Conservation (phyloP, 352 stramenopile genomes). For the Globisporangium recalcitrans region DNA sequence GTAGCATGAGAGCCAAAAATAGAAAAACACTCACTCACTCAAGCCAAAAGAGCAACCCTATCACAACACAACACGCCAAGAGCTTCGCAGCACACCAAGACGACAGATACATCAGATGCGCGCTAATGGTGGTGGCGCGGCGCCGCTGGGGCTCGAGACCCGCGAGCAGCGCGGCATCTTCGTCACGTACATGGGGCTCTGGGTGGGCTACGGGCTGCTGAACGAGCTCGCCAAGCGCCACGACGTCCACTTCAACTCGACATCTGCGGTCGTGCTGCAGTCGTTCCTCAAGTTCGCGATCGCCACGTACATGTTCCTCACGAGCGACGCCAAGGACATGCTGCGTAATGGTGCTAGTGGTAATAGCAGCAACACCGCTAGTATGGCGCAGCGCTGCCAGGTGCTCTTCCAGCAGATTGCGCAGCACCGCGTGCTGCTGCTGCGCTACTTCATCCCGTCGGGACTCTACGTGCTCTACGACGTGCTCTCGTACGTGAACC, state of each 20-base stretch:
- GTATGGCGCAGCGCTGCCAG: constrained; percentile 22
- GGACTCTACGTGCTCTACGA: constrained; percentile 80
- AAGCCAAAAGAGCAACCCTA: background rate
- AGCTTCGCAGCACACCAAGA: background rate
- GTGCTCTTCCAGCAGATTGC: constrained; percentile 33
- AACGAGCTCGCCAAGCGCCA: constrained; percentile 74
- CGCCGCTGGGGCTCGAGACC: constrained; percentile 70
- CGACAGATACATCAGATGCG: background rate
- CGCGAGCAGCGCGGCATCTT: constrained; percentile 67
- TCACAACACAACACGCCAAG: constrained; percentile 1
- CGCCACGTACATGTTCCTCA: constrained; percentile 66
- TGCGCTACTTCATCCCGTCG: constrained; percentile 72
- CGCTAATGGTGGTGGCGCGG: constrained; percentile 1
- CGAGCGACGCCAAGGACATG: constrained; percentile 28
- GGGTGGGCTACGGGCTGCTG: constrained; percentile 70
- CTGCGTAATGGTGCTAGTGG: background rate
- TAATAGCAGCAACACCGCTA: constrained; percentile 7
- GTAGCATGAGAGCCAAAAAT: background rate
- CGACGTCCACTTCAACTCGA: constrained; percentile 67
- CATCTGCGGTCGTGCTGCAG: constrained; percentile 69
- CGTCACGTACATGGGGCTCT: constrained; percentile 74
- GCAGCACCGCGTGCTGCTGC: constrained; percentile 40
- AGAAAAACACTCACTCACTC: background rate
- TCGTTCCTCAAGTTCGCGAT: constrained; percentile 66
- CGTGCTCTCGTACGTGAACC: constrained; percentile 79